Evolutionary conservation across 225 moss, liverwort and hornwort genomes (phyloP).

Genomic region (Climacium dendroides): DNA sequence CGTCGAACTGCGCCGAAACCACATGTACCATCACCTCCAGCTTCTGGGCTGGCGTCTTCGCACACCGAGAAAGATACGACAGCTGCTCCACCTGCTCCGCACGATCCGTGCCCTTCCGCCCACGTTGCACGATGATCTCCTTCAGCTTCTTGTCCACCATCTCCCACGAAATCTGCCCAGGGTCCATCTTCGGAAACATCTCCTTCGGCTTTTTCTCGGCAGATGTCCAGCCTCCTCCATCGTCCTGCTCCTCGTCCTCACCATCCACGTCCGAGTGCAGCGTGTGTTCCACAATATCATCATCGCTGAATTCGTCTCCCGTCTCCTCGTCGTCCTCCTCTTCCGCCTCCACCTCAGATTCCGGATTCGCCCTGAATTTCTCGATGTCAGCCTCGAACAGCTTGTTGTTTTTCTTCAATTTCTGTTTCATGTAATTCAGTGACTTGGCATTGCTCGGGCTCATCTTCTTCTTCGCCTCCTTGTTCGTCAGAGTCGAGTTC

Average conservation of each 20-base stretch:
- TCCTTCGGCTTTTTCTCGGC: slow-evolving; percentile 46
- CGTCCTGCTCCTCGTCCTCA: slow-evolving; percentile 62
- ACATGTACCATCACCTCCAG: slow-evolving; percentile 91
- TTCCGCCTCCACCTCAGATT: slow-evolving; percentile 65
- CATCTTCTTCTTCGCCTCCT: slow-evolving; percentile 99
- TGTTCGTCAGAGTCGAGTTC: slow-evolving; percentile 57
- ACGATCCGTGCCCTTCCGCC: slow-evolving; percentile 93
- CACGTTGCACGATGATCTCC: slow-evolving; percentile 81
- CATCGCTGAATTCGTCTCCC: slow-evolving; percentile 38
- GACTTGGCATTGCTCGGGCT: slow-evolving; percentile 93
- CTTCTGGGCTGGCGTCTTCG: slow-evolving; percentile 97
- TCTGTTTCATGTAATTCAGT: slow-evolving; percentile 96
- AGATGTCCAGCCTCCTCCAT: slow-evolving; percentile 72
- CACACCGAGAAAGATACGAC: slow-evolving; percentile 73
- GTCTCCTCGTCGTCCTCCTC: slow-evolving; percentile 53
- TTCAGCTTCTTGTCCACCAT: slow-evolving; percentile 99
- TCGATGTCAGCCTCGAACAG: slow-evolving; percentile 73
- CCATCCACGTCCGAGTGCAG: slow-evolving; percentile 60
- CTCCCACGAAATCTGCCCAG: slow-evolving; percentile 97
- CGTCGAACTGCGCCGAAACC: slow-evolving; percentile 91
- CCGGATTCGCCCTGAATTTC: slow-evolving; percentile 71
- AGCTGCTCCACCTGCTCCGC: slow-evolving; percentile 97
- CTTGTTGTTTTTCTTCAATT: slow-evolving; percentile 93
- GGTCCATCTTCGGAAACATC: slow-evolving; percentile 66
- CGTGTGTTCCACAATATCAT: slow-evolving; percentile 23